Base-by-base conservation (phyloP, 176 grass and related monocot species). In the Oryza longistaminata region DNA sequence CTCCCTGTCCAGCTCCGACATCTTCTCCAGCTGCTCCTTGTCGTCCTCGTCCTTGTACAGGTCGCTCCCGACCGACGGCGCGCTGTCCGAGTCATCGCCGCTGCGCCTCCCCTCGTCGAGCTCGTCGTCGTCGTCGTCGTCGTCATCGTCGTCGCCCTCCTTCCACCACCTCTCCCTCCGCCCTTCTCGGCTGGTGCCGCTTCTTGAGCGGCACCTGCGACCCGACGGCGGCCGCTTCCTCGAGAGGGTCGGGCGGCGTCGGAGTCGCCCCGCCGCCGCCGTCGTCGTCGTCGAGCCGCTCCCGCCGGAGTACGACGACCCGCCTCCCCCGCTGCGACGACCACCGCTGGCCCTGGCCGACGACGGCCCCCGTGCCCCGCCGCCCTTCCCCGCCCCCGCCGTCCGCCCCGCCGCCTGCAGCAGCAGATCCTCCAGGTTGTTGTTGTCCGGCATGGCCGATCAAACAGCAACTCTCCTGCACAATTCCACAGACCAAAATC, bases 151-250 rank as follows among this genome's bases (percentile, higher is more conserved):
- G 6, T 86, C 80, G 2, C 14, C 80, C 69, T 66, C 88, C 14
- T 68, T 31, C 86, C 90, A 74, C 11, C 43, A 8, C 29, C 29
- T 31, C 29, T 31, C 29, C 29, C 29, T 31, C 68, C 78, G 60
- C 85, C 86, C 29, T 86, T 90, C 43, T 85, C 11, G 82, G 61
- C 67, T 92, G 92, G 77, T 91, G 90, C 60, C 93, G 84, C 83
- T 98, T 95, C 87, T 98, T 98, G 19, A 98, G 91, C 53, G 95
- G 95, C 9, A 95, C 89, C 66, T 98, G 95, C n/a, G 86, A 91
- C 0, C 85, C 9, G 87, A 45, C 9, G 87, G 83, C 46, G 78
- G 81, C 33, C 87, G 87, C 85, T 83, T 88, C 81, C 87, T 86
- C 55, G 85, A 61, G 67, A 91, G 77, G 70, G 50, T 94, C 2